Conservation (phyloP, 2,329 filamentous ascomycete genomes). For the Stagonosporopsis vannaccii region DNA sequence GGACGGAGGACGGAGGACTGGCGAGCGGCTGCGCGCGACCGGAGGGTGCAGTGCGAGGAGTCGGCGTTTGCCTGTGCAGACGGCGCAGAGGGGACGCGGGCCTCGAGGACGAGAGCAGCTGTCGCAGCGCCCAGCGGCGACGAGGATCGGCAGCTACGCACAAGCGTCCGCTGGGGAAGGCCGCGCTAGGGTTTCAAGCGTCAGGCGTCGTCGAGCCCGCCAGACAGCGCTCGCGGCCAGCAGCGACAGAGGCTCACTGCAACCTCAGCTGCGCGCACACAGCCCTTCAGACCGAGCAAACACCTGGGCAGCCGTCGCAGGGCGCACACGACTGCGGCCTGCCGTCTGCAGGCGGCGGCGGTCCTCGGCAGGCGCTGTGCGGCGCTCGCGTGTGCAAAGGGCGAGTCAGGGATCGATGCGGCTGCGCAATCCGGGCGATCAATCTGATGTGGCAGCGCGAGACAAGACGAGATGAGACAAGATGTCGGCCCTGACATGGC, state of each 20-base stretch:
- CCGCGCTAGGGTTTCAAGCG: slow-evolving; percentile 23
- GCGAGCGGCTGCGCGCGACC: slow-evolving; percentile 6
- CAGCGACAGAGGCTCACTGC: background rate
- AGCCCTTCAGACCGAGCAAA: too few relatives aligned
- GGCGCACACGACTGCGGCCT: slow-evolving; percentile 2
- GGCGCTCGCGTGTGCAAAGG: slow-evolving; percentile 30
- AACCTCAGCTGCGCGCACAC: background rate
- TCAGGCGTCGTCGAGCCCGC: background rate
- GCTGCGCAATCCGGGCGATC: slow-evolving; percentile 27
- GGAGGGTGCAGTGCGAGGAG: slow-evolving; percentile 5
- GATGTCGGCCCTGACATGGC: slow-evolving; percentile 41
- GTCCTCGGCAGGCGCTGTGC: slow-evolving; percentile 12
- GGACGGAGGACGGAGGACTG: slow-evolving; percentile 5
- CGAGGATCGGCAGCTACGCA: slow-evolving; percentile 31
- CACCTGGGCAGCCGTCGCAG: too few relatives aligned
- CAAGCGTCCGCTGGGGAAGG: slow-evolving; percentile 29
- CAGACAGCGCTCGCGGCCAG: background rate
- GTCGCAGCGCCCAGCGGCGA: slow-evolving; percentile 12
- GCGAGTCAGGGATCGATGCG: slow-evolving; percentile 27
- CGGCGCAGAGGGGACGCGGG: background rate
- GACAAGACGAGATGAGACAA: slow-evolving; percentile 21
- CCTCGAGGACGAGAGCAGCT: background rate
- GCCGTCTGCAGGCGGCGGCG: background rate
- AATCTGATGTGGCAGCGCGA: slow-evolving; percentile 15
- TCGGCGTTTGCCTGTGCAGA: slow-evolving; percentile 1